Percentiles rank a stretch among this genome's conserved stretches.
Evolutionary conservation across 2,329 filamentous ascomycete genomes (phyloP).

Genomic region (Verticillium longisporum): DNA sequence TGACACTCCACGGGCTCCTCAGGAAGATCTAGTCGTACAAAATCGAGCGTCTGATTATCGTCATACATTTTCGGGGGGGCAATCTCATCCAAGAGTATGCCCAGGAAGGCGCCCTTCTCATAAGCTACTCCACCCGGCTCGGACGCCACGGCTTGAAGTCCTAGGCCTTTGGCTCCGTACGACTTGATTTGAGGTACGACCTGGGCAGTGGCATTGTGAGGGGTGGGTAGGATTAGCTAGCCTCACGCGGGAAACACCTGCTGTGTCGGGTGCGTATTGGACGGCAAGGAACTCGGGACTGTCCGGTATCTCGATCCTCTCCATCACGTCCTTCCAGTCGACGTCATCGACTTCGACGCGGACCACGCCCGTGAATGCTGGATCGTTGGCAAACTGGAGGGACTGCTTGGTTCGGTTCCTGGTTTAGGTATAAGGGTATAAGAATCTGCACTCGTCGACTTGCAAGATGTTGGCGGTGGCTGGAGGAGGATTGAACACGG

Average conservation of each 20-base stretch:
- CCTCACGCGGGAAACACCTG: too few relatives aligned
- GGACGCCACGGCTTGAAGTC: constrained; percentile 1
- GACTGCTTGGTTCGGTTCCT: constrained; percentile 3
- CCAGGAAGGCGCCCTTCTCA: background rate
- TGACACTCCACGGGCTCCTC: background rate
- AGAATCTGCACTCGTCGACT: constrained; percentile 13
- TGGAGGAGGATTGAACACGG: background rate
- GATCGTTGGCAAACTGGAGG: constrained; percentile 12
- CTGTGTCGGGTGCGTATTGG: too few relatives aligned
- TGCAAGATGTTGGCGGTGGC: constrained; percentile 6
- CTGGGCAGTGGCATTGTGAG: background rate
- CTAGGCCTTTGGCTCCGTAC: background rate
- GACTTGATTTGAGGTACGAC: background rate
- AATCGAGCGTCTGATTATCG: background rate
- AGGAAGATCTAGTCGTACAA: background rate
- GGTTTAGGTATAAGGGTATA: constrained; percentile 12
- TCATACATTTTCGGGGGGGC: background rate
- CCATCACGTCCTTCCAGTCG: too few relatives aligned
- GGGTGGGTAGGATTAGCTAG: too few relatives aligned
- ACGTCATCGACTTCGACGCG: too few relatives aligned
- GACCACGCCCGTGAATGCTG: too few relatives aligned
- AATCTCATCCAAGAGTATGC: background rate
- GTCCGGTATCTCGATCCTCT: too few relatives aligned
- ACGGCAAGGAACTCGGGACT: too few relatives aligned
- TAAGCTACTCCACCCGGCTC: background rate